Base-by-base conservation (phyloP, 2,329 filamentous ascomycete species). In the Plectosphaerella cucumerina region DNA sequence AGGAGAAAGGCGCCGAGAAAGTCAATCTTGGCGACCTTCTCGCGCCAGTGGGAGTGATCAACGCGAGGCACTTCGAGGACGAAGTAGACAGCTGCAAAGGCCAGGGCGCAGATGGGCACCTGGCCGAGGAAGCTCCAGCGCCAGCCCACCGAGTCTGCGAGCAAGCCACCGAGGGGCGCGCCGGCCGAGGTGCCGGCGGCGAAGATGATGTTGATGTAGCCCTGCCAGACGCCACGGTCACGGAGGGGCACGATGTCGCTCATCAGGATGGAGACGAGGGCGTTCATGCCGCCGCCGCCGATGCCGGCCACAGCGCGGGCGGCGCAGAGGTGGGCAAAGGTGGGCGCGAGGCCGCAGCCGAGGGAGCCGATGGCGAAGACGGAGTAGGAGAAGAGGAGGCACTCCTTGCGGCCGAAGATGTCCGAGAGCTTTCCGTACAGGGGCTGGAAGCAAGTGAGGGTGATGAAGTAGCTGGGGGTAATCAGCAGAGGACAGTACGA, bases 101-200 rank as follows among this genome's bases (percentile, higher is more conserved):
- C 87, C 2, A 85, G 47, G 8, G 85, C 62, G 53, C 86, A 88
- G 5, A 90, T 63, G 2, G 89, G 89, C 0, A 81, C 80, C 63
- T 93, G 89, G 3, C 75, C 75, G 12, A 89, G 65, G 62, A 94
- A 93, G 0, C 42, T 83, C 84, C 86, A 90, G 57, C 88, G 74
- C 88, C 88, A 91, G 33, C 87, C 86, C 48, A 91, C 77, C 5
- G 76, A 81, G 64, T 91, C 87, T 0, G 86, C 81, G n/a, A 91
- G 65, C 6, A 89, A 64, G 3, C 89, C 88, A 56, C 82, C 89
- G 0, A 93, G 57, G 0, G 88, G 86, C 5, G 84, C 87, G 3
- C 89, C 89, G 5, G 77, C 74, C 5, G 82, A 81, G 4, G 86
- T 79, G n/a, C 87, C 89, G 17, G 75, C 68, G 0, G 86, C 85